These are phyloP conservation scores for Aphanomyces euteiches DNA, from an alignment of 352 stramenopile species.

Conservation along the genomic window DNA sequence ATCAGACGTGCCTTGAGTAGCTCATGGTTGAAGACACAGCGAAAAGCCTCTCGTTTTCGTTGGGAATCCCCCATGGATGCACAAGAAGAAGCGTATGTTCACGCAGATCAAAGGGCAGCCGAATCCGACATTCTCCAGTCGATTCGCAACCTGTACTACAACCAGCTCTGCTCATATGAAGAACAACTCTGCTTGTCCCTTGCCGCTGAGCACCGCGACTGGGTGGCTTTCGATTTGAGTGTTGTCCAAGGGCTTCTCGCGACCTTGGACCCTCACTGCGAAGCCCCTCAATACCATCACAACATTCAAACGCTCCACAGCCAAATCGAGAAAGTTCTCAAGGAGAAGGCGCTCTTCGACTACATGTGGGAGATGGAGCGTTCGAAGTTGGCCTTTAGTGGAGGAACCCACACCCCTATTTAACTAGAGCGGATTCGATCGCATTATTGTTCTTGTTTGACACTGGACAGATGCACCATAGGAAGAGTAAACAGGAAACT, in stretches of 20 bases:
- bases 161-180: conserved; percentile 5
- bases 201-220: conserved; percentile 10
- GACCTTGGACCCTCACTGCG: background rate
- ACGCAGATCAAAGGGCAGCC: background rate
- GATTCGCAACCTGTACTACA: conserved; percentile 13
- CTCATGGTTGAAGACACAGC: conserved; percentile 19
- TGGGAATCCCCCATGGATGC: background rate
- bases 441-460: no score
- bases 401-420: background rate
- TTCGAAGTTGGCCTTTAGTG: background rate
- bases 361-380: conserved; percentile 28
- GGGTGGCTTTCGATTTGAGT: conserved; percentile 23
- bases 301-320: conserved; percentile 6
- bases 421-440: background rate
- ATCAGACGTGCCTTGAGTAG: background rate
- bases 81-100: conserved; percentile 14
- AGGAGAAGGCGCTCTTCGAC: conserved; percentile 27
- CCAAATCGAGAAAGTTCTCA: conserved; percentile 19
- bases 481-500: no score
- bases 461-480: no score
- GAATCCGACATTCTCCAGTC: conserved; percentile 13
- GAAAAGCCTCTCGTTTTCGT: conserved; percentile 11
- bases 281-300: background rate
- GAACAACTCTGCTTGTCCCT: conserved; percentile 17
- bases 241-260: conserved; percentile 10